Evolutionary conservation across 495 filamentous ascomycete genomes (phyloP), one percentile per base, ranked within the genome.

Genomic region (Eremomyces bilateralis): DNA sequence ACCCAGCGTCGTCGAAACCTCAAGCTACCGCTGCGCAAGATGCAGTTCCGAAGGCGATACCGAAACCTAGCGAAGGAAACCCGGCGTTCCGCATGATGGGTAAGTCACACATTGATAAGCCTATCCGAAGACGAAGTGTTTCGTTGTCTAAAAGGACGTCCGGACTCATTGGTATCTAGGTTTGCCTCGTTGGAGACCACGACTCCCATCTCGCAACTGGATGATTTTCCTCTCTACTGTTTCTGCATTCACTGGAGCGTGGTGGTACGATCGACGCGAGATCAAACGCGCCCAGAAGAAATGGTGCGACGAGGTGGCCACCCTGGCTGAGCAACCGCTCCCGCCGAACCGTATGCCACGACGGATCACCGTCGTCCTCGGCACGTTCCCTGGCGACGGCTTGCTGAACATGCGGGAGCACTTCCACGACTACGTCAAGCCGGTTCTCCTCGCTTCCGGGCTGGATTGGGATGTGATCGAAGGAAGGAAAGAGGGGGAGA

Each of bases 161-260:
- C n/a, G n/a, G n/a, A n/a, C n/a, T n/a, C n/a, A n/a, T n/a, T n/a
- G n/a, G n/a, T n/a, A n/a, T n/a, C n/a, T 30, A 74, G 69, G 71
- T 21, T 59, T 95, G 38, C 83, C 84, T 17, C 73, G 67, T 35
- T 62, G 90, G 39, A 72, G 76, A 12, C 63, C 75, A 45, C 83
- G 76, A 59, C 71, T 99, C 6, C 88, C 88, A 15, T 99, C 88
- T 10, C 73, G 90, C 19, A 95, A 95, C 50, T 99, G 88, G 88
- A 68, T 80, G 57, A 94, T 99, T 43, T 95, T 99, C 60, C 62
- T 85, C 48, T 58, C 75, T 13, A 53, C 95, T 42, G 74, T 74
- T 11, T 71, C 72, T 20, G 71, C 78, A 21, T 76, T 92, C 43
- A 71, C 76, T 0, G 71, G 64, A 4, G 73, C 77, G 8, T 53